Percentiles rank a stretch among this genome's conserved stretches.
phyloP scores from a whole-genome alignment of 2,329 filamentous ascomycete genomes.

The Seiridium cupressi region DNA sequence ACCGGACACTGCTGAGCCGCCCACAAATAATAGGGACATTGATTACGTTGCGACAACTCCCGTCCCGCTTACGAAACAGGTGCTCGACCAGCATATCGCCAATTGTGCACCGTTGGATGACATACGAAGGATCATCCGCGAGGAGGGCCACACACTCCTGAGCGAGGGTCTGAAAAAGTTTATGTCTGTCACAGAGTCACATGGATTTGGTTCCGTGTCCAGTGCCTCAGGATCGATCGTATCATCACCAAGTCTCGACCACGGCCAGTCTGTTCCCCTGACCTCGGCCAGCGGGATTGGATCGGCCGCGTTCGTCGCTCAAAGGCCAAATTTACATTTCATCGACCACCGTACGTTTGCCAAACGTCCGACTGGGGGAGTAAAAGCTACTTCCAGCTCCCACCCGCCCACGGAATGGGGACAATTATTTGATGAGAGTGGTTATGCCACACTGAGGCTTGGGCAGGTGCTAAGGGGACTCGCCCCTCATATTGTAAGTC shows the following conservation, averaged over 20 bases:
- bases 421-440: conserved; percentile 66
- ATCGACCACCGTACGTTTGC: neutral
- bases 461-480: conserved; percentile 71
- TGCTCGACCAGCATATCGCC: no score
- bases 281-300: neutral
- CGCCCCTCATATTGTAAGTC: conserved; percentile 68
- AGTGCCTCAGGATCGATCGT: neutral
- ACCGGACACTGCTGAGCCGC: no score
- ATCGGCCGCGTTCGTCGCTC: neutral
- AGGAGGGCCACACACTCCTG: neutral
- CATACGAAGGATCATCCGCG: no score
- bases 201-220: neutral
- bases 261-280: neutral
- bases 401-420: conserved; percentile 57
- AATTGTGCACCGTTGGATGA: no score
- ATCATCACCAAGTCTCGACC: neutral
- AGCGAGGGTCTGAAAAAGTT: neutral
- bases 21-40: no score
- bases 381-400: neutral
- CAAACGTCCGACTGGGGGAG: neutral
- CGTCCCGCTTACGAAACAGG: no score
- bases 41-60: no score
- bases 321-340: neutral
- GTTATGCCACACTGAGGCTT: conserved; percentile 65
- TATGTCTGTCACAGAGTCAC: neutral